Base-by-base conservation (phyloP, 2,329 filamentous ascomycete species). In the Cryphonectria naterciae region DNA sequence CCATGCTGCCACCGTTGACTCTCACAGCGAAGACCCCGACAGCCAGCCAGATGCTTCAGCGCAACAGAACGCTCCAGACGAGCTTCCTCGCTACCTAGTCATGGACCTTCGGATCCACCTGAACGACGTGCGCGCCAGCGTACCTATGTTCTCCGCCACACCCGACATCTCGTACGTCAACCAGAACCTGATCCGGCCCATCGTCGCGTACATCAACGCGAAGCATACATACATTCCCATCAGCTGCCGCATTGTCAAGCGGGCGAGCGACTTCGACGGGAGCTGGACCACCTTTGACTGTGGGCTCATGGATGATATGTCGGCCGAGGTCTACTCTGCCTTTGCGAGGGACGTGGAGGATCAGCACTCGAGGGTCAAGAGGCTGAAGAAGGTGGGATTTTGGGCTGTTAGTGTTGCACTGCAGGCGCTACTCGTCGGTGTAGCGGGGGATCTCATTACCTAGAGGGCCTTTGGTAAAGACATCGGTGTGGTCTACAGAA, bases 201-300 rank as follows among this genome's bases (percentile, higher is more conserved):
- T 99, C 73, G 95, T 99, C 56, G 96, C 96, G 8, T 99, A 98
- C 80, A 98, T 99, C 82, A 99, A 99, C 81, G 93, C 94, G 58
- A 93, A 94, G 79, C 92, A 91, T 78, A 97, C 95, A 0, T 98
- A 97, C 78, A 98, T 99, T 60, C 96, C 96, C 37, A 94, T 99
- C 76, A 93, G 92, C 76, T 98, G 96, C 82, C 92, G 95, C 72
- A 93, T 99, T 65, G 94, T 98, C 74, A 99, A 99, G 84, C 90
- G 91, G 8, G 88, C 91, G 25, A 88, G 88, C 71, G 96, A 99
- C 79, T 99, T 99, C 77, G 93, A 98, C 79, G 96, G 96, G 46
- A 93, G 92, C 75, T 98, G 96, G 96, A 95, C 95, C 4, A 87
- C 97, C 39, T 98, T 93, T 79, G 96, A 99, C 81, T 96, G 93